phyloP scores from a whole-genome alignment of 495 filamentous ascomycete species.

The Annulohypoxylon nitens region DNA sequence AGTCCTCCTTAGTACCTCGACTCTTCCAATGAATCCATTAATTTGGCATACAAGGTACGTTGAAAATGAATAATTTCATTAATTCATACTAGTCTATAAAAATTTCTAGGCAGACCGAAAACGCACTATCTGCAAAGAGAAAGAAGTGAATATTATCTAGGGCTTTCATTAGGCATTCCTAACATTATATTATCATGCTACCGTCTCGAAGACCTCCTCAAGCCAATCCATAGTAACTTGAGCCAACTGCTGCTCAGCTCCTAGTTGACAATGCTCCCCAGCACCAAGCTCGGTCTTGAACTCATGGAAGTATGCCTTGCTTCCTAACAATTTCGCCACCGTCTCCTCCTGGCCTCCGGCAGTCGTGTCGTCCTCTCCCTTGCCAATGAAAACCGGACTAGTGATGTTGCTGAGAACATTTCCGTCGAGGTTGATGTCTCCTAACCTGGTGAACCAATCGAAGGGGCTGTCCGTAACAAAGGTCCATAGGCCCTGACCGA shows the following conservation, averaged over 20 bases:
- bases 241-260: conserved; percentile 33
- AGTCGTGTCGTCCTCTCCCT: conserved; percentile 50
- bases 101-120: neutral
- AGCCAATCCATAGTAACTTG: conserved; percentile 35
- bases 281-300: conserved; percentile 46
- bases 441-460: conserved; percentile 47
- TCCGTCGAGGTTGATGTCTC: conserved; percentile 44
- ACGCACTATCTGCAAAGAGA: neutral
- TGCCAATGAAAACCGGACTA: conserved; percentile 55
- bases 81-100: neutral
- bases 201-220: conserved; percentile 20
- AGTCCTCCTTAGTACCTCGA: neutral
- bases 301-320: conserved; percentile 42
- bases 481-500: conserved; percentile 58
- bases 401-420: conserved; percentile 47
- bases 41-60: neutral
- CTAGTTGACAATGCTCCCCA: conserved; percentile 43
- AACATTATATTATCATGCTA: conserved; percentile 12
- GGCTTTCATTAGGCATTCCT: neutral
- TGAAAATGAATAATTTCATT: neutral
- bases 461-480: conserved; percentile 54
- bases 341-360: conserved; percentile 50
- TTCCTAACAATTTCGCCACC: conserved; percentile 49
- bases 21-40: neutral
- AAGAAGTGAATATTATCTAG: neutral